Evolutionary conservation across 1,284 basidiomycete species (phyloP), one percentile per base, ranked within the genome.

Genomic region (Melampsora americana): DNA sequence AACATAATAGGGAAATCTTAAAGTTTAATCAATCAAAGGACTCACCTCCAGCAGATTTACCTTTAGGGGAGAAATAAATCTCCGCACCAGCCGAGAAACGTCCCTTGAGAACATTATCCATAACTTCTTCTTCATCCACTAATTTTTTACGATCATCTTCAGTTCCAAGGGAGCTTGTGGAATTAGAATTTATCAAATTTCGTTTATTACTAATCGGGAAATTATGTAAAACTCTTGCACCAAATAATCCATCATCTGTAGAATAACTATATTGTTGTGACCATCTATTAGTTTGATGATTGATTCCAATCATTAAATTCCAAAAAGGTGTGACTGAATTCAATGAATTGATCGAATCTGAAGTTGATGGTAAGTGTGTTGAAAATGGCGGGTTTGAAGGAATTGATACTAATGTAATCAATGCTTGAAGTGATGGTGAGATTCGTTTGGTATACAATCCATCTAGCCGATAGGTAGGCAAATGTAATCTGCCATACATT

Each of bases 201-300:
- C 62, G 18, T 69, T 61, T 60, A 20, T 42, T 76, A 14, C 86
- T 83, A 80, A 86, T 87, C 30, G 92, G 93, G 84, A 98, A 97
- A 82, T 98, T 96, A 82, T 95, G 93, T 77, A 98, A 86, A n/a
- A 93, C 87, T 9, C 92, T 87, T 26, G 93, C 83, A 9, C 95
- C 95, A 86, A 90, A 91, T 90, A 99, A 93, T 14, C 86, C 90
- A 81, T 98, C 95, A 79, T 95, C 92, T 0, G 92, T 91, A 78
- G 92, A 95, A 86, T 92, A 98, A 16, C 90, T 92, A 81, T 96
- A 98, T 83, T 98, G 95, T 2, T 91, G 90, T 78, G 92, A 93
- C 89, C 92, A 95, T 79, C 90, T 88, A 0, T 95, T 95, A 1
- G 92, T 89, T 81, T 97, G 93, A 80, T 95, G 92, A 83, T 97